Evolutionary conservation across 2,329 filamentous ascomycete genomes (phyloP).

Genomic region (Colletotrichum tofieldiae): DNA sequence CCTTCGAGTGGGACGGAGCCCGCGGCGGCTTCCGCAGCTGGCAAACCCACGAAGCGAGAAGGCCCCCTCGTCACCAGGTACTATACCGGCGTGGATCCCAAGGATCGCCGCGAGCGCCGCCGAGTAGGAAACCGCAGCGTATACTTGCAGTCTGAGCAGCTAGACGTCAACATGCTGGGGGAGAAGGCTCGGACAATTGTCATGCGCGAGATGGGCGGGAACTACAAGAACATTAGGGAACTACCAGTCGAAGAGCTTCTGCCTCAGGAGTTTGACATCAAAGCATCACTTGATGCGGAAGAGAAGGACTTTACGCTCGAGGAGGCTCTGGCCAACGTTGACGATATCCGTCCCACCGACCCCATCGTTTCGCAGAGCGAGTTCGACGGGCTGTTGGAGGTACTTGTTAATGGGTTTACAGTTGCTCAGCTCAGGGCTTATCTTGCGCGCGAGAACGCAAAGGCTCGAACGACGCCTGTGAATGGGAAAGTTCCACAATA

Average conservation of each 20-base stretch:
- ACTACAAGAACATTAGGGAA: slow-evolving; percentile 32
- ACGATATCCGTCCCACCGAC: slow-evolving; percentile 63
- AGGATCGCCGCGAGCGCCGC: slow-evolving; percentile 9
- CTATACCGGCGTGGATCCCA: not conserved
- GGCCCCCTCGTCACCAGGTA: not conserved
- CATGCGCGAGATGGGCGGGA: slow-evolving; percentile 55
- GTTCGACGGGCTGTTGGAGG: slow-evolving; percentile 58
- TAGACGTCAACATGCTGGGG: slow-evolving; percentile 55
- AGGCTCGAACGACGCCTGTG: slow-evolving; percentile 11
- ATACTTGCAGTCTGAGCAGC: slow-evolving; percentile 32
- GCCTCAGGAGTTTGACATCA: slow-evolving; percentile 48
- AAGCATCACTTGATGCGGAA: slow-evolving; percentile 51
- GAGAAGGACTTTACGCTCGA: slow-evolving; percentile 48
- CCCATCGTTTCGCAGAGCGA: slow-evolving; percentile 57
- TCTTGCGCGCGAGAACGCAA: slow-evolving; percentile 43
- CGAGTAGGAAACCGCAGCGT: slow-evolving; percentile 25
- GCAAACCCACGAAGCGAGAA: not conserved
- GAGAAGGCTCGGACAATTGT: slow-evolving; percentile 63
- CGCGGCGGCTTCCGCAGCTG: not conserved
- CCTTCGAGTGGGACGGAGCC: not conserved
- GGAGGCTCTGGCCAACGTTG: slow-evolving; percentile 62
- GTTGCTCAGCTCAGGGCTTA: slow-evolving; percentile 62
- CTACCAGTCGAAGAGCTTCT: slow-evolving; percentile 25
- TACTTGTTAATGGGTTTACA: slow-evolving; percentile 64
- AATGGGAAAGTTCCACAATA: slow-evolving; percentile 46